Evolutionary conservation across 768 basidiomycete genomes (phyloP), one percentile per base, ranked within the genome.

Genomic region (Phanerochaete sordida): DNA sequence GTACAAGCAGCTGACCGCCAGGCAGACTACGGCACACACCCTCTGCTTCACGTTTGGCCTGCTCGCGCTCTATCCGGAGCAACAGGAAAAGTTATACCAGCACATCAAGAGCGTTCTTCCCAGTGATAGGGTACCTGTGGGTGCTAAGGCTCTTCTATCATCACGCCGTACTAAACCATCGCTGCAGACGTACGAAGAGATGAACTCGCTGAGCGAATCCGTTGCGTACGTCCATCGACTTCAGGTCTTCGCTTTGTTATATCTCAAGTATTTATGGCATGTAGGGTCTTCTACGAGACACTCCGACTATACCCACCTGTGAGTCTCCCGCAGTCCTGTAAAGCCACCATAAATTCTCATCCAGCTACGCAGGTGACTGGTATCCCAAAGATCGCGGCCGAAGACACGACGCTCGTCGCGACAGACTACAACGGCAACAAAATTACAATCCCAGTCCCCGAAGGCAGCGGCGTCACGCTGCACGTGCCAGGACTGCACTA

Each of bases 21-120:
- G 23, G 3, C 15, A 60, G 72, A 73, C 75, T 2, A 72, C 72
- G 1, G 72, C 73, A 1, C 73, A 75, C 60, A 67, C 74, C 8
- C 66, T 76, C 21, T 63, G 68, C 30, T 74, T 69, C 63, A 64
- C 72, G 1, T 62, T 78, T 56, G 75, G 64, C 27, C 65, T 76
- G 31, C 72, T 79, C 7, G 77, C 78, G 2, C 65, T 77, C 15
- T 69, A 79, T 64, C 76, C 68, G 9, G 74, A 76, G 8, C 71
- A 75, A 50, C 78, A 79, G 63, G 74, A 77, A 57, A 72, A 65
- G 45, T 62, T 77, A 5, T 73, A 73, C 62, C 59, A 72, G 16
- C 66, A 75, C 39, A 69, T 77, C 60, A 66, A 68, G 56, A 52
- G 48, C 15, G 63, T 73, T 13, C 49, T 72, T 6, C 62, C 65